Base-by-base conservation (phyloP, 805 yeast genomes). In the Starmera dryadoides region DNA sequence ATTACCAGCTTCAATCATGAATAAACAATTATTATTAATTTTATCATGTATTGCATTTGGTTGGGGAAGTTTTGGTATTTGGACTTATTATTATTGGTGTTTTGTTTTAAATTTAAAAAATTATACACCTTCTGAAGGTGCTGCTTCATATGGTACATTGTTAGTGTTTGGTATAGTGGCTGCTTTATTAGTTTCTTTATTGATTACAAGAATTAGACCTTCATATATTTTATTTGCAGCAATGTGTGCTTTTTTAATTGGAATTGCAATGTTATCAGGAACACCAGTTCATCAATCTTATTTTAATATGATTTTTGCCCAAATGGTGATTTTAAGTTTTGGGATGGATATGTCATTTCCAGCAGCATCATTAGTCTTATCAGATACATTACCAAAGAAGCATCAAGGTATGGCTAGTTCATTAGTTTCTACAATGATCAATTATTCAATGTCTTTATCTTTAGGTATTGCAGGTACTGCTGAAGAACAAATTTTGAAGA, bases 261-360 rank as follows among this genome's bases (percentile, higher is more conserved):
- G 86, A 1, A 58, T 66, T 30, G 52, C 74, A 0, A 63, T 81
- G 61, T 59, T 77, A 16, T 69, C 79, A 2, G 63, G 74, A 0
- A 66, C 76, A 37, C 87, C 88, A 0, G 70, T 71, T 1, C 48
- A 72, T 38, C 84, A 82, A 53, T 63, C 73, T 0, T 85, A 71
- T 52, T 84, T 77, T 72, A 64, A 69, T 7, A 68, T 77, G 51
- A 57, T 74, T 2, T 68, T 84, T 50, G 78, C 81, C 3, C 69
- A 73, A 23, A 64, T 73, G 66, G 47, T 78, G 15, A 59, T 83
- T 6, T 59, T 76, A 5, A 71, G 79, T 12, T 80, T 79, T 67
- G 94, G 87, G 3, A 81, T 84, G 88, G 91, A 84, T 55, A 62
- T 79, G 55, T 77, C 85, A 21, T 84, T 82, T 56, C 91, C 93